Base-by-base conservation (phyloP, 139 green algal species). In the Parachlorella kessleri region DNA sequence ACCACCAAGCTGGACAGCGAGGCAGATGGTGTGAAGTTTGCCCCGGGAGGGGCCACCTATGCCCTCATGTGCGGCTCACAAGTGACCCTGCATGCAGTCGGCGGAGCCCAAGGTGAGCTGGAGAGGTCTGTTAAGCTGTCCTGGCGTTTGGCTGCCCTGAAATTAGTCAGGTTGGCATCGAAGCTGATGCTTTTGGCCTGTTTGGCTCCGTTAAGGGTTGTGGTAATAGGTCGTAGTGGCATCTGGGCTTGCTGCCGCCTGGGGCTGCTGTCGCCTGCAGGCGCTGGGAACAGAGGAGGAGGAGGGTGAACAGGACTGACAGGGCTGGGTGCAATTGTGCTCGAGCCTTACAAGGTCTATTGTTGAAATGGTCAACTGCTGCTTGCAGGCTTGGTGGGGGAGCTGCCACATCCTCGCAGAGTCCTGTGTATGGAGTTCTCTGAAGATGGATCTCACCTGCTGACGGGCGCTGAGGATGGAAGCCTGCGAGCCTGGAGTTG, bases 1-100 rank as follows among this genome's bases (percentile, higher is more conserved):
- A 91, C 84, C 6, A 81, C 87, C 10, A 77, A 74, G 23, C 72
- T 96, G 66, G 88, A 91, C 28, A 40, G 71, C 0, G 87, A 93
- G 77, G 86, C 80, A 0, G 89, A 93, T 32, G 37, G 14, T 0
- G 84, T 94, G 26, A 36, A 40, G 0, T 94, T 95, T 38, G 37
- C 68, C 30, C 76, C 80, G 14, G 55, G 33, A 21, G 90, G 90
- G 23, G 75, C 78, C 14, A 54, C 69, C 5, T 95, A 94, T 67
- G 73, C 70, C 1, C 75, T 96, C 55, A 65, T 86, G 18, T 77
- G 64, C 55, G 88, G 88, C 40, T 79, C 42, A 53, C 67, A 38
- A 18, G 72, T 96, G 32, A 83, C 76, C 4, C 32, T 92, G 41
- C 79, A 91, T 71, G 65, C 14, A 55, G 76, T 86, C 38, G 70